Evolutionary conservation across 345 rosid species (phyloP), one percentile per base, ranked within the genome.

Genomic region (Draba incana): DNA sequence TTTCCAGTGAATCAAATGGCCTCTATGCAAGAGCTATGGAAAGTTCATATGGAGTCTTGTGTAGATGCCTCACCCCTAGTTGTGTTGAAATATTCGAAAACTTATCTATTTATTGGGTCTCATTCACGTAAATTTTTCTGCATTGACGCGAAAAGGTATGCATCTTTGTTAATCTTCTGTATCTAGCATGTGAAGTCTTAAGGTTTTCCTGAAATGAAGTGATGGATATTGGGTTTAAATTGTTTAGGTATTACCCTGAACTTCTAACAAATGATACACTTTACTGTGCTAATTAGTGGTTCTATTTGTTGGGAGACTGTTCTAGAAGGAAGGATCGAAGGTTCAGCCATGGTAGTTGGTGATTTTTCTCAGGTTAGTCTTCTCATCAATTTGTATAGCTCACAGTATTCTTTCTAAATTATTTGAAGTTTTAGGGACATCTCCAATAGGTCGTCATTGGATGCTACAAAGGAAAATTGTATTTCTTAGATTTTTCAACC

Each of bases 21-120:
- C 57, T 77, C 72, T 61, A 57, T 94, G 62, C 67, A 76, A 63
- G 86, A 86, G 75, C 38, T 88, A 55, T 94, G 99, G 97, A 89
- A 89, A 81, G 92, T 83, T 83, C 78, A 77, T 75, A 82, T 89
- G 97, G 91, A 79, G 62, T 89, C 97, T 61, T 94, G 99, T 69
- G 92, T 91, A 66, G 99, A 94, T 82, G 95, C 96, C 61, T 94
- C 99, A 0, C 96, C 95, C 28, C 79, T 91, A 45, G 56, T 89
- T 46, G 95, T 90, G 46, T 70, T 84, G 61, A 84, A 76, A 72
- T 79, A 80, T 52, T 78, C 82, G 0, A 85, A 91, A 72, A 55
- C 82, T 53, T 89, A 81, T 84, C 52, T 91, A 42, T 86, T 94
- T 78, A 79, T 91, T 78, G 99, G 99, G 73, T 91, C 99, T 60